Evolutionary conservation across 306 rosid species (phyloP).

Genomic region (Carpinus viminea): DNA sequence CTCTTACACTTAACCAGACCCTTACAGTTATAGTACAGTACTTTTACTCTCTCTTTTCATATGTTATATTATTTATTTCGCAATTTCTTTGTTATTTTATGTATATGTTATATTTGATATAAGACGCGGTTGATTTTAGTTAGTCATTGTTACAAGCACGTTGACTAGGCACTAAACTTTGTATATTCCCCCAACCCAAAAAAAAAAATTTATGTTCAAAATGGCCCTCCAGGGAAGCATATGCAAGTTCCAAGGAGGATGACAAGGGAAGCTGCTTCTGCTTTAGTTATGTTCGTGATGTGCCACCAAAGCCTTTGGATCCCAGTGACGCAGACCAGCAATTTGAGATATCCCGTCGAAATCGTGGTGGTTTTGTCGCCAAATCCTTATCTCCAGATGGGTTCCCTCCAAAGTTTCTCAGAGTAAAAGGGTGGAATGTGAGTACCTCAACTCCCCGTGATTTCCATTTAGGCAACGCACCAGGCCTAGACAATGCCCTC

Average conservation of each 20-base stretch:
- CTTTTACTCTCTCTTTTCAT: too few species aligned
- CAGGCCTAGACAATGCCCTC: constrained; percentile 44
- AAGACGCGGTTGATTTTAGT: too few species aligned
- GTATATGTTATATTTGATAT: too few species aligned
- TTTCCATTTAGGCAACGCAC: constrained; percentile 45
- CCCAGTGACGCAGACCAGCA: constrained; percentile 35
- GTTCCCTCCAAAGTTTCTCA: constrained; percentile 50
- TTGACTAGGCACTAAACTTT: too few species aligned
- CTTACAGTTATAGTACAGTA: too few species aligned
- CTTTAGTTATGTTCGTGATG: constrained; percentile 31
- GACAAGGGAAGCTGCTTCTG: constrained; percentile 46
- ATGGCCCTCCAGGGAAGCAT: constrained; percentile 47
- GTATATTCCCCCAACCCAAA: too few species aligned
- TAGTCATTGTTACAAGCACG: too few species aligned
- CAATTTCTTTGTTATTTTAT: too few species aligned
- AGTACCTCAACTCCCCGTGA: constrained; percentile 27
- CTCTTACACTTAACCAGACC: too few species aligned
- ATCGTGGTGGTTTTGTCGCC: constrained; percentile 46
- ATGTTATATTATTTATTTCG: too few species aligned
- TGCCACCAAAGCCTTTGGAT: constrained; percentile 33
- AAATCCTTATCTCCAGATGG: constrained; percentile 49
- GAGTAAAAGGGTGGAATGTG: constrained; percentile 46
- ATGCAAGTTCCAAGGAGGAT: constrained; percentile 41
- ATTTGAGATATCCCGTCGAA: constrained; percentile 38
- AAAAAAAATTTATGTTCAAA: constrained; percentile 2